Evolutionary conservation across 345 rosid genomes (phyloP).

Genomic region (Bretschneidera sinensis): DNA sequence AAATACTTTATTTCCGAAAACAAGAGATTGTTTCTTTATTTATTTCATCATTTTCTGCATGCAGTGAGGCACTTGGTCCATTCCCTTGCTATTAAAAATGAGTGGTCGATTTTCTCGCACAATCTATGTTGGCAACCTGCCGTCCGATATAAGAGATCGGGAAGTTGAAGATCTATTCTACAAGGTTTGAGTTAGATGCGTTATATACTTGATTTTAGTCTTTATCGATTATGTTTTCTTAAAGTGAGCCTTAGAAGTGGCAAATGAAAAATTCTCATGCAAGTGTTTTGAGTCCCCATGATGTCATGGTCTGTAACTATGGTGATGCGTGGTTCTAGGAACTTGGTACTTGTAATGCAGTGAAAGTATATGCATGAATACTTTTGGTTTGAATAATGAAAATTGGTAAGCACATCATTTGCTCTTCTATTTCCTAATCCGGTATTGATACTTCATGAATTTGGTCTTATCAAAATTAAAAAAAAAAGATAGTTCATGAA

Average conservation of each 20-base stretch:
- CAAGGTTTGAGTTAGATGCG: slow-evolving; percentile 53
- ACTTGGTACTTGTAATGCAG: no score
- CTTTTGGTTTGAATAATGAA: neutral
- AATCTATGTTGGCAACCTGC: slow-evolving; percentile 98
- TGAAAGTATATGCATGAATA: no score
- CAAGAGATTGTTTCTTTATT: slow-evolving; percentile 17
- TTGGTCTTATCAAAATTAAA: no score
- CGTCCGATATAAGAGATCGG: slow-evolving; percentile 74
- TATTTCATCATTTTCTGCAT: slow-evolving; percentile 21
- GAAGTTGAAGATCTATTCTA: slow-evolving; percentile 93
- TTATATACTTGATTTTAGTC: neutral
- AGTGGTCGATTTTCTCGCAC: slow-evolving; percentile 95
- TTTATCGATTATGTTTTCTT: neutral
- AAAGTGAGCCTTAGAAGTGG: neutral
- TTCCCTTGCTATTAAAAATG: slow-evolving; percentile 45
- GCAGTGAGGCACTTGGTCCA: slow-evolving; percentile 31
- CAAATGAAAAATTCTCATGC: no score
- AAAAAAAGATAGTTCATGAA: no score
- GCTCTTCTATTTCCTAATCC: neutral
- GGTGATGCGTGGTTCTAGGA: no score
- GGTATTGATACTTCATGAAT: no score
- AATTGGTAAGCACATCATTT: no score
- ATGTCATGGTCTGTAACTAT: no score
- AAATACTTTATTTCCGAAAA: slow-evolving; percentile 16
- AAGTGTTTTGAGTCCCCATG: no score